phyloP scores from a whole-genome alignment of 352 stramenopile genomes.

The Phytophthora macrochlamydospora region DNA sequence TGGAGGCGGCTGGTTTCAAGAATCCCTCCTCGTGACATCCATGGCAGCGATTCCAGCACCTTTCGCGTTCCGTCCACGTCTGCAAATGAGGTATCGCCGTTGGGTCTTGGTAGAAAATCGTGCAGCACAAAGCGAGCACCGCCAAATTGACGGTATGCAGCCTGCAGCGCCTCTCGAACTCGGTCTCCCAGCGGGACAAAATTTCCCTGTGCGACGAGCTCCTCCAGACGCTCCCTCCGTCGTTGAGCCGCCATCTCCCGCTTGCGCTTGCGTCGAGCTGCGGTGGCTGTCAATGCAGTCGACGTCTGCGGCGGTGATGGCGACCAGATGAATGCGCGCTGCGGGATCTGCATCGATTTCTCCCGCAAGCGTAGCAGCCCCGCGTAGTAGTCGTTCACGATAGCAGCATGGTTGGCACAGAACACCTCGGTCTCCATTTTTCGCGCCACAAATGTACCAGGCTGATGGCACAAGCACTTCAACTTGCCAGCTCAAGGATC shows the following conservation, averaged over 20 bases:
- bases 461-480: not conserved
- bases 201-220: constrained; percentile 49
- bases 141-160: constrained; percentile 24
- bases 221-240: constrained; percentile 29
- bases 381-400: constrained; percentile 64
- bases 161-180: constrained; percentile 22
- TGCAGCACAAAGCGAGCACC: constrained; percentile 28
- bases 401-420: constrained; percentile 49
- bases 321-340: constrained; percentile 25
- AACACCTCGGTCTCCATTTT: constrained; percentile 29
- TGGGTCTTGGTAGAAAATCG: constrained; percentile 20
- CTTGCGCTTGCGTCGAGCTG: constrained; percentile 46
- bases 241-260: constrained; percentile 35
- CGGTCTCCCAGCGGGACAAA: constrained; percentile 49
- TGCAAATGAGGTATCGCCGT: not conserved
- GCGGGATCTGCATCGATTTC: constrained; percentile 41
- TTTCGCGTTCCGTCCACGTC: not conserved
- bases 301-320: constrained; percentile 1
- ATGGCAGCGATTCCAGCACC: constrained; percentile 11
- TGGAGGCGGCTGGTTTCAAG: constrained; percentile 22
- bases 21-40: not conserved
- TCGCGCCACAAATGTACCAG: constrained; percentile 6
- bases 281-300: constrained; percentile 2
- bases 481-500: not conserved
- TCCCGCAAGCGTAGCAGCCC: constrained; percentile 28